Evolutionary conservation across 768 basidiomycete genomes (phyloP), one percentile per base, ranked within the genome.

Genomic region (Leccinum rimulosum): DNA sequence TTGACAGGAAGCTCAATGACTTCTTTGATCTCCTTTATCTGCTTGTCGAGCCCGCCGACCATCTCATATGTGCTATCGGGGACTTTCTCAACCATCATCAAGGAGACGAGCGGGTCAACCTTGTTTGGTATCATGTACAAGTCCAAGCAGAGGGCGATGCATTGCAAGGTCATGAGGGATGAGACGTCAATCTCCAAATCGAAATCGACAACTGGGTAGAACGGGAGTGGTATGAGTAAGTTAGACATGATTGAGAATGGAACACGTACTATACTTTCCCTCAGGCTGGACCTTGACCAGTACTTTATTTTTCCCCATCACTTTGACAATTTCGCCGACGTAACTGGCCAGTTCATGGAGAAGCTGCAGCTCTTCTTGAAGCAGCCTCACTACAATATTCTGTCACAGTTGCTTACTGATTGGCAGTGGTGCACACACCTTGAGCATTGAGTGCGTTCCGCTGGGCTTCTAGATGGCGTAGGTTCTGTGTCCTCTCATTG

Each of bases 61-160:
- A 98, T 98, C 76, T 98, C 97, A 76, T 99, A 99, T 31, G 97
- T 98, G 75, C 91, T 94, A 74, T 98, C 96, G 0, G 96, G 96
- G 0, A 98, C 96, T 74, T 99, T 99, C 77, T 99, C 96, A 11
- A 98, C 96, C 95, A 98, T 98, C 97, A 98, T 98, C 62, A 98
- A 85, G 19, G 95, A 97, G 31, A 98, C 95, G 43, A 98, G 87
- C 4, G 97, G 96, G 74, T 98, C 97, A 67, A 98, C 91, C 77
- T 99, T 98, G 80, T 95, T 97, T 1, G 95, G 96, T 62, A 98
- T 89, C 50, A 92, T 92, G 75, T 98, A 98, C 3, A 87, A 93
- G 73, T 98, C 96, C 59, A 95, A 95, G 52, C 95, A 92, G 59
- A 99, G 89, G 17, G 96, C 95, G 56, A 99, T 90, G 56, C 96